Evolutionary conservation across 2,329 filamentous ascomycete species (phyloP), one percentile per base, ranked within the genome.

Genomic region (Sporothrix brasiliensis): DNA sequence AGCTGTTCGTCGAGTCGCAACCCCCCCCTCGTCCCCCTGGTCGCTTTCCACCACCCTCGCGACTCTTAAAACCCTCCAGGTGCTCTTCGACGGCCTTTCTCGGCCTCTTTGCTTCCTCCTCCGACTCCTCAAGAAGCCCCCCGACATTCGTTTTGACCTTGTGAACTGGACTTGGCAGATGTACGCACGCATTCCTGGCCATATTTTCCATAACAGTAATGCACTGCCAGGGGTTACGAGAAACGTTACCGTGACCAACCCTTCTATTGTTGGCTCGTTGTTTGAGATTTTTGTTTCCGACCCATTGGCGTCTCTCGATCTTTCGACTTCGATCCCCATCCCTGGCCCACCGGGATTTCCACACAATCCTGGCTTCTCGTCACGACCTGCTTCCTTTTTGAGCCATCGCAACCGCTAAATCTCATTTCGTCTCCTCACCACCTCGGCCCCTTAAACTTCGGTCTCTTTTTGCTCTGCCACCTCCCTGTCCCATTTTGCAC

Each of bases 281-380:
- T 68, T 68, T 68, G 67, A 68, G 67, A 47, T 24, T 68, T 68
- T 58, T 44, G n/a, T 66, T 49, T 30, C 61, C 41, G 44, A 47
- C 54, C 67, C n/a, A 49, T 24, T 49, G 53, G 53, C 34, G n/a
- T 67, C 19, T 24, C 41, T 41, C 47, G 39, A 66, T 21, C 24
- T 34, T 34, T 34, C 53, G 41, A 41, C 60, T 34, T n/a, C 30
- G 30, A 41, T 21, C 63, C 11, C 63, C 19, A 21, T 39, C 63
- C n/a, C 30, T 30, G 63, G 47, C 49, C 49, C 56, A 41, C 66
- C 13, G 13, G 14, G 44, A 27, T 19, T 68, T 50, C 50, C 34
- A 44, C 41, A 41, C 52, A 21, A 49, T 49, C 53, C 66, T 41
- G 52, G 66, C 19, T 68, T 56, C 52, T 67, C 19, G 63, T 54